phyloP scores from a whole-genome alignment of 805 yeast species.

The Henningerozyma blattae region DNA sequence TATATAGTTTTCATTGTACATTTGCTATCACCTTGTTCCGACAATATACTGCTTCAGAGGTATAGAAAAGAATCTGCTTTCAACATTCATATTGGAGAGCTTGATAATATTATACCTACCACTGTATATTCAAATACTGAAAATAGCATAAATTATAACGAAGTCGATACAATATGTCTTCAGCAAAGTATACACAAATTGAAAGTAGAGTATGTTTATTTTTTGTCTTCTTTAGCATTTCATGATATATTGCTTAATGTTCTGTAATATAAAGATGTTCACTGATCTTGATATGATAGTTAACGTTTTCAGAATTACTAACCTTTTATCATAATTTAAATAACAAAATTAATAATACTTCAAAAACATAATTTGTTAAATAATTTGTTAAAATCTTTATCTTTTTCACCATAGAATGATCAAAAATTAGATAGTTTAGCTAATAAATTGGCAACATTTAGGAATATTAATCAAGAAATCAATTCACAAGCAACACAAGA shows the following conservation, averaged over 20 bases:
- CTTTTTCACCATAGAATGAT: constrained; percentile 42
- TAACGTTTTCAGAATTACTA: neutral
- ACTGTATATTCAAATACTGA: neutral
- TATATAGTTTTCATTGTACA: no score
- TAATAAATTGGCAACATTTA: constrained; percentile 49
- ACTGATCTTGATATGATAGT: no score
- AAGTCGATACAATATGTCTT: constrained; percentile 23
- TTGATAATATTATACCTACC: no score
- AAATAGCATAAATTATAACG: neutral
- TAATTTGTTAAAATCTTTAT: neutral
- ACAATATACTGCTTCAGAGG: no score
- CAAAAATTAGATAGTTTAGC: constrained; percentile 51
- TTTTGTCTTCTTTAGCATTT: no score
- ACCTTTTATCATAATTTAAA: neutral
- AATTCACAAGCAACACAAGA: constrained; percentile 52
- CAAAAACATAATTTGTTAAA: neutral
- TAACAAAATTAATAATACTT: neutral
- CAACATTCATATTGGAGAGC: no score
- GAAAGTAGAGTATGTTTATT: constrained; percentile 17
- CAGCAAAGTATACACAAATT: constrained; percentile 21
- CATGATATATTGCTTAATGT: no score
- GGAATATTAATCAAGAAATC: constrained; percentile 57
- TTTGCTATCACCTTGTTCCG: no score
- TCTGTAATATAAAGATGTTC: no score
- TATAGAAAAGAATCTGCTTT: no score